Evolutionary conservation across 768 basidiomycete genomes (phyloP), one percentile per base, ranked within the genome.

Genomic region (Leccinellum rugosiceps): DNA sequence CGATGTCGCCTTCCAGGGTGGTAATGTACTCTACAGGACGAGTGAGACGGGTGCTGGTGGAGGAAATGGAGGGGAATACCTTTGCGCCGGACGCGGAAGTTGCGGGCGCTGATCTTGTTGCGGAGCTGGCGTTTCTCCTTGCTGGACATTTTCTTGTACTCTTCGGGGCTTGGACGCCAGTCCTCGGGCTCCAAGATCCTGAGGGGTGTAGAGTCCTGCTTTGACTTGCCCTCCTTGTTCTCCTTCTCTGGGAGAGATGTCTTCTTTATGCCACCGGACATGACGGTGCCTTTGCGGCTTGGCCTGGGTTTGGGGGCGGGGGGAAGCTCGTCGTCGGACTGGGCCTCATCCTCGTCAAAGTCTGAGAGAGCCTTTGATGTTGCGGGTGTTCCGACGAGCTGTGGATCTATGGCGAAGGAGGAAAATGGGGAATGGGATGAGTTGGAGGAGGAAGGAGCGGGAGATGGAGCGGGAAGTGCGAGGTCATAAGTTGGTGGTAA

Each of bases 81-180:
- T 78, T 98, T 98, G 72, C 94, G 80, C 35, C 96, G 77, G 28
- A 94, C 91, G n/a, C 96, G 81, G 75, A 98, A 98, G 70, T 96
- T 97, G 53, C 95, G 77, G 0, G 96, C 96, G 62, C 87, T 89
- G 64, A 98, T 94, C 85, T 99, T 99, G 77, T 99, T 99, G 51
- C 96, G 73, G 44, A 98, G 77, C 72, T 98, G 96, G 9, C 97
- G 77, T 74, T 98, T 98, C 78, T 98, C 95, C 76, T 96, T 98
- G 66, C 86, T 88, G 6, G 85, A 85, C 83, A 99, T 90, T 73
- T 93, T 98, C 69, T 91, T 87, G 77, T 98, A 97, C 60, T 94
- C 94, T 62, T 97, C 96, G 1, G 94, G 88, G 4, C 85, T 82
- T 8, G 92, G 92, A 50, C 91, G 82, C 89, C 91, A 92, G 63